Base-by-base conservation (phyloP, 257 asterid genomes). In the Asclepias syriaca region DNA sequence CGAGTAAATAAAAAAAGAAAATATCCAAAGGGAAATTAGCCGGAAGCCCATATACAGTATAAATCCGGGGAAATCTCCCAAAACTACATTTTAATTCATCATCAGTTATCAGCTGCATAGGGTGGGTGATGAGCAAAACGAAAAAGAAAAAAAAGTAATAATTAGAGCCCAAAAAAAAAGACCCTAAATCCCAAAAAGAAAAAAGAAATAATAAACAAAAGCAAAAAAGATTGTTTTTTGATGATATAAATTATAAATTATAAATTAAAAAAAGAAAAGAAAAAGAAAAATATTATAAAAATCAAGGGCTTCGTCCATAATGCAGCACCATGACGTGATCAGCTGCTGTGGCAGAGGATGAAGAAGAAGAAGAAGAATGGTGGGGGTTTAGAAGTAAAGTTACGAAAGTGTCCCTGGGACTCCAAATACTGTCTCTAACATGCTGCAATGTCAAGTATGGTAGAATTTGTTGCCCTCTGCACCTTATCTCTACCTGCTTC, bases 391-490 rank as follows among this genome's bases (percentile, higher is more conserved):
- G 78, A 77, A 68, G 78, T 77, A 74, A 72, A 50, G 80, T 81
- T 46, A 77, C 69, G n/a, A 73, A 14, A 22, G 58, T 60, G 15
- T 76, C 80, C 57, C 68, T 68, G 29, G 57, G 65, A 46, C 39
- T 86, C 97, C 97, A 91, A 32, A 93, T 82, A 76, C 77, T 79
- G 76, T 93, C 96, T 84, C 97, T 85, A 70, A 93, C 96, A 69
- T 93, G 93, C 83, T 91, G 96, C 89, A 91, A 75, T 53, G 97
- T 87, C 85, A 89, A 82, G 80, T 74, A 80, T 27, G 96, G 86
- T 27, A 32, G 57, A 34, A 93, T 82, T 72, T 78, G 86, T 78
- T 83, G 93, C 55, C 96, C 98, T 85, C 84, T 93, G 81, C 97
- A 93, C 74, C 77, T 84, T 82, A 93, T 81, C 86, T 93, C 97